Percentiles rank a stretch among this genome's conserved stretches.
Evolutionary conservation across 768 basidiomycete genomes (phyloP).

Genomic region (Tulasnella sp.): DNA sequence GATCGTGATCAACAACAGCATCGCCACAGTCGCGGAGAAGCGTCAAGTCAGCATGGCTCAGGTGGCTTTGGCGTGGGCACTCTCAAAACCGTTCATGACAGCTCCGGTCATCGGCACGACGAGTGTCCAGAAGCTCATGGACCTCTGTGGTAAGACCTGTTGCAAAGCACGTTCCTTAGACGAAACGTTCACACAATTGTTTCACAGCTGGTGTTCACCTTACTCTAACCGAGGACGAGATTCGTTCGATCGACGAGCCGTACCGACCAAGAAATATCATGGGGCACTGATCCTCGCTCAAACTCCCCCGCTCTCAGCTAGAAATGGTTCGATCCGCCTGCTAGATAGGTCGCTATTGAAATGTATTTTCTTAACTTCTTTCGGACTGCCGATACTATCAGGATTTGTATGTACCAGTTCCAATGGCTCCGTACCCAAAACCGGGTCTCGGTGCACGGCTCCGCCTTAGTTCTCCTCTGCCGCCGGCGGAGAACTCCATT

Average conservation of each 20-base stretch:
- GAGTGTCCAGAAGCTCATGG: slow-evolving; percentile 27
- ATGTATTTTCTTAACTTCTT: background rate
- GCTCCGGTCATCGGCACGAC: slow-evolving; percentile 17
- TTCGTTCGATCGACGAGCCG: slow-evolving; percentile 28
- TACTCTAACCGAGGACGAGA: slow-evolving; percentile 31
- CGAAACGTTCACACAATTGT: background rate
- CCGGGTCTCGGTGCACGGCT: no score
- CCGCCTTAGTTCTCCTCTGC: no score
- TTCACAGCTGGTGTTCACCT: background rate
- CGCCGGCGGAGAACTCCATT: no score
- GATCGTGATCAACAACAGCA: background rate
- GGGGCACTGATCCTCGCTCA: slow-evolving; percentile 22
- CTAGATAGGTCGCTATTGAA: background rate
- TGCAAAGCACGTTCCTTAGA: background rate
- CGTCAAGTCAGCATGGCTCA: slow-evolving; percentile 31
- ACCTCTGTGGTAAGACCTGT: slow-evolving; percentile 40
- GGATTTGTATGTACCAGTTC: no score
- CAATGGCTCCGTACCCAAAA: no score
- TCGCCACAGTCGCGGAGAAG: slow-evolving; percentile 29
- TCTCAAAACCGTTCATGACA: slow-evolving; percentile 5
- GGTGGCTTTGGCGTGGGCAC: slow-evolving; percentile 27
- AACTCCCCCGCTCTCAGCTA: no score
- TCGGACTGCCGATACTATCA: background rate
- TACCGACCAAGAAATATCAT: slow-evolving; percentile 30
- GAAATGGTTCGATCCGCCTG: no score